Conservation (phyloP, 805 yeast genomes). For the Ogataea methanolica region DNA sequence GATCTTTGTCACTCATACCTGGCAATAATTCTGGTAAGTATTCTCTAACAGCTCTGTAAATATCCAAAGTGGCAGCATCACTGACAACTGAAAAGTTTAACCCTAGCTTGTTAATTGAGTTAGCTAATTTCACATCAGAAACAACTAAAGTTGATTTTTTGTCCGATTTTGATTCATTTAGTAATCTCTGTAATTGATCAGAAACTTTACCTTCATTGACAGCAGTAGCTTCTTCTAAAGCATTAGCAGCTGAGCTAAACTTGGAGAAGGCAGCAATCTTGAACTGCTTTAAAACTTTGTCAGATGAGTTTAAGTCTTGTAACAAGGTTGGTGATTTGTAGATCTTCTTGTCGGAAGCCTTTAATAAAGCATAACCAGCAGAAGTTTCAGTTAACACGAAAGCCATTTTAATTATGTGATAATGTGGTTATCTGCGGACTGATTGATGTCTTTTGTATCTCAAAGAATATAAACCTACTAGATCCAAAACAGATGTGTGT, state of each 20-base stretch:
- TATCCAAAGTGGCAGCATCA: slow-evolving; percentile 91
- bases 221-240: slow-evolving; percentile 91
- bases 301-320: slow-evolving; percentile 75
- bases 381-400: slow-evolving; percentile 95
- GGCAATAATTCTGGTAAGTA: slow-evolving; percentile 91
- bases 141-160: slow-evolving; percentile 87
- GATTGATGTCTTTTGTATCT: background rate
- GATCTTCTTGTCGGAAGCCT: slow-evolving; percentile 96
- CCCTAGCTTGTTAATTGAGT: slow-evolving; percentile 92
- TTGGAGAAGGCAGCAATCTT: slow-evolving; percentile 95
- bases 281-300: slow-evolving; percentile 82
- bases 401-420: slow-evolving; percentile 46
- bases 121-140: slow-evolving; percentile 93
- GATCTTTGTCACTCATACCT: slow-evolving; percentile 79
- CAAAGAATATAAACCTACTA: background rate
- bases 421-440: background rate
- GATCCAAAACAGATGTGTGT: too few species aligned
- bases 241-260: slow-evolving; percentile 90
- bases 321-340: slow-evolving; percentile 75
- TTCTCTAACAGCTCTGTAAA: slow-evolving; percentile 93
- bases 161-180: slow-evolving; percentile 71
- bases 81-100: slow-evolving; percentile 83
- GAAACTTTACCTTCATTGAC: slow-evolving; percentile 93
- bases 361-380: slow-evolving; percentile 96
- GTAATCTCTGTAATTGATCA: slow-evolving; percentile 68